Conservation (phyloP, 805 yeast species). For the Saccharomycopsis synnaedendra region DNA sequence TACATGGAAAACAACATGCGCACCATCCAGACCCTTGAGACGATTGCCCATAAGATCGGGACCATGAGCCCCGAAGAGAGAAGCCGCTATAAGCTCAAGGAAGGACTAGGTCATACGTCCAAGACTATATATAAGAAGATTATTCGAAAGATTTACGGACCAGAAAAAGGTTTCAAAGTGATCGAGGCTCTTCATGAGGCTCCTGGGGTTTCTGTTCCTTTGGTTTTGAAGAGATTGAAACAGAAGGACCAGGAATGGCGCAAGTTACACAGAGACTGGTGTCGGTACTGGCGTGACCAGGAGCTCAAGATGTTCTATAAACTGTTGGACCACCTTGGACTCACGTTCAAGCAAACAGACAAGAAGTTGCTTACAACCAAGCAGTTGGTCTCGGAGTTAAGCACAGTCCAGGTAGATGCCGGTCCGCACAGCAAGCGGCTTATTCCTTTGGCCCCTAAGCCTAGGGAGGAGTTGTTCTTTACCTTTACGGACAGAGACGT, state of each 20-base stretch:
- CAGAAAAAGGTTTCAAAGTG: conserved; percentile 91
- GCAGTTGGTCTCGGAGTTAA: conserved; percentile 81
- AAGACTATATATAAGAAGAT: conserved; percentile 89
- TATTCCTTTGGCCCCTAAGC: conserved; percentile 61
- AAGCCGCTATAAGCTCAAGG: conserved; percentile 74
- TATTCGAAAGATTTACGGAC: conserved; percentile 83
- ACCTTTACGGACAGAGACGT: conserved; percentile 45
- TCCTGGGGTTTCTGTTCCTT: conserved; percentile 92
- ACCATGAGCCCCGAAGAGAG: conserved; percentile 89
- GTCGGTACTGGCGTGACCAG: conserved; percentile 96
- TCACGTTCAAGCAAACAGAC: conserved; percentile 94
- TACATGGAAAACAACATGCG: conserved; percentile 91
- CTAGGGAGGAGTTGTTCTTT: conserved; percentile 47
- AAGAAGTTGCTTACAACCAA: conserved; percentile 84
- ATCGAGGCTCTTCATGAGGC: conserved; percentile 91
- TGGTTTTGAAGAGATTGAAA: conserved; percentile 82
- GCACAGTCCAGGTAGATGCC: conserved; percentile 82
- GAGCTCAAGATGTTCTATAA: conserved; percentile 92
- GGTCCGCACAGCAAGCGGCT: conserved; percentile 68
- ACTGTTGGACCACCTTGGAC: conserved; percentile 88
- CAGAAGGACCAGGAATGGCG: conserved; percentile 99
- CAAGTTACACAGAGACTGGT: conserved; percentile 97
- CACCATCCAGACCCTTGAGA: conserved; percentile 90
- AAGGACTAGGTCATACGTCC: conserved; percentile 88
- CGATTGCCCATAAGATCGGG: conserved; percentile 87